These are phyloP conservation scores for Trichoderma lentiforme DNA, from an alignment of 2,329 filamentous ascomycete species.

Conservation along the genomic window DNA sequence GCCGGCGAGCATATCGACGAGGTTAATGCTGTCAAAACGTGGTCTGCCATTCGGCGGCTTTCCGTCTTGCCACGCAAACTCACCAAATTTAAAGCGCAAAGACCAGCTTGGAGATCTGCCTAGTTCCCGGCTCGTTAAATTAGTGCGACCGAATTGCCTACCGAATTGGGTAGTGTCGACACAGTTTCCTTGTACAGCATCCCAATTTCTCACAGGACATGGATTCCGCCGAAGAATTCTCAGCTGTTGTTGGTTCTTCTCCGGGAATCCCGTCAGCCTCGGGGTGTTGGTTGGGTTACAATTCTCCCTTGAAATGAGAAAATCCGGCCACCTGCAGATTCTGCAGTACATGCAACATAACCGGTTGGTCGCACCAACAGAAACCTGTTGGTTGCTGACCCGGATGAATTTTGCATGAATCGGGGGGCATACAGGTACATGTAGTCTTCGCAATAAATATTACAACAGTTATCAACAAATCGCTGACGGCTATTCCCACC, in stretches of 20 bases:
- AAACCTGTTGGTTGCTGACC: neutral
- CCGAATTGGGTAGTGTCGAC: neutral
- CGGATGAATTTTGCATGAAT: neutral
- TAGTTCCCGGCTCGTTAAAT: neutral
- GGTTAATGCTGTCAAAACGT: neutral
- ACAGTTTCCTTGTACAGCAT: neutral
- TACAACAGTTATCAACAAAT: neutral
- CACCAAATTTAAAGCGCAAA: neutral
- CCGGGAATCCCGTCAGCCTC: neutral
- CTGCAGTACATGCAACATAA: neutral
- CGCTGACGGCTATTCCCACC: neutral
- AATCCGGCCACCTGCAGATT: neutral
- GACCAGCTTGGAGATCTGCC: neutral
- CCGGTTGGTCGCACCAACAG: neutral
- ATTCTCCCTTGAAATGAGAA: neutral
- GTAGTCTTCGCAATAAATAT: neutral
- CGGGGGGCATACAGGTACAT: neutral
- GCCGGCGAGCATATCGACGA: neutral
- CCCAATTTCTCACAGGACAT: neutral
- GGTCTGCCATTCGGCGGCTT: neutral
- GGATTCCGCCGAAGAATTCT: neutral
- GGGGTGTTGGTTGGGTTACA: neutral
- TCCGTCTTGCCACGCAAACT: neutral
- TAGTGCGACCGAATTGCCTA: neutral
- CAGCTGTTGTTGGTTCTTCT: neutral